Base-by-base conservation (phyloP, 2,329 filamentous ascomycete genomes). In the Cryphonectria naterciae region DNA sequence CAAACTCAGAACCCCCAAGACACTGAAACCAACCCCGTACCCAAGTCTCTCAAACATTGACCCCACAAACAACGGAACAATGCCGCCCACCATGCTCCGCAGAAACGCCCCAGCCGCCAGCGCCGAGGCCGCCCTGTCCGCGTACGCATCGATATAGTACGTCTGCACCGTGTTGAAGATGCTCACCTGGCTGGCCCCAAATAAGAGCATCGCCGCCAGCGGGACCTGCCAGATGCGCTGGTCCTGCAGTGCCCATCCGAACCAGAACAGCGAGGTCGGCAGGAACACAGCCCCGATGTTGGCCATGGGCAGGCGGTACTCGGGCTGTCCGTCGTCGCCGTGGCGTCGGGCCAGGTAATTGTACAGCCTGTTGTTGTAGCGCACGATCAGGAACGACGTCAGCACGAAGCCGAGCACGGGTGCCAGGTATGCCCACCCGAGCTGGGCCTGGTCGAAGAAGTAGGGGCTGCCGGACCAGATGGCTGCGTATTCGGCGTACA, bases 161-260 rank as follows among this genome's bases (percentile, higher is more conserved):
- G 56, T 60, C 32, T 60, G 56, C 17, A 60, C 56, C 56, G 56
- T 60, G 56, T 60, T 60, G 56, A 60, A 60, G 13, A 60, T 60
- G 28, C 56, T 60, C 56, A 60, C 56, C 56, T 60, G 56, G 56
- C 56, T 60, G 6, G 56, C 28, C 32, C 56, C 56, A 15, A 60
- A 60, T 32, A 60, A 19, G 6, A 60, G 28, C 56, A 37, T 60
- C 5, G 56, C 56, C 25, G 32, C 56, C 7, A 60, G 56, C 7
- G 56, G 25, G 32, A 60, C 56, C 19, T 35, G 56, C 56, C 56
- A 60, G 32, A 17, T 5, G 32, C 28, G 19, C 17, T 60, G 56
- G 17, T 25, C 8, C 19, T 60, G 28, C 15, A 60, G 17, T 13
- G 56, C 25, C 56, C 56, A 60, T 19, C 56, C 56, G 56, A 60